Evolutionary conservation across 169 alveolate genomes (phyloP).

Genomic region (Plasmodium sp.): DNA sequence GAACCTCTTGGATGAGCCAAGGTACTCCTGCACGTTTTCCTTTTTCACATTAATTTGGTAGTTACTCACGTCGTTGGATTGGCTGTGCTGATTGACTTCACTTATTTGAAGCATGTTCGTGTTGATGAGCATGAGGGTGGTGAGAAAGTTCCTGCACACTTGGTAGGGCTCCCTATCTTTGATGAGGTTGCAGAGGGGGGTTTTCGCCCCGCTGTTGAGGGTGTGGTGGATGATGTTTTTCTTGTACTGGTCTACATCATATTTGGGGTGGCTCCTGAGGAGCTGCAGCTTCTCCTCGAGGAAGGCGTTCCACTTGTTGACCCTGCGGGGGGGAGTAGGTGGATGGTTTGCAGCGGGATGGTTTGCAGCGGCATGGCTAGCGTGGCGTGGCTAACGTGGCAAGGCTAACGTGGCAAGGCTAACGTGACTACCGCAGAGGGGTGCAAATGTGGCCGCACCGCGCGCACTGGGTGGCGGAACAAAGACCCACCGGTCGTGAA

Average conservation of each 20-base stretch:
- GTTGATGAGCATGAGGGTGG: constrained; percentile 52
- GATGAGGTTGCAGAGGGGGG: constrained; percentile 1
- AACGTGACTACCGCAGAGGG: too few species aligned
- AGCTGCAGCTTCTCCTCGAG: constrained; percentile 28
- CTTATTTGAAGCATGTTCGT: constrained; percentile 16
- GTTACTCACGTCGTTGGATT: constrained; percentile 38
- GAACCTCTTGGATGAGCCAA: neutral
- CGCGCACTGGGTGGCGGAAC: neutral
- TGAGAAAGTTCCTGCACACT: constrained; percentile 47
- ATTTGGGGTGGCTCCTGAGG: constrained; percentile 31
- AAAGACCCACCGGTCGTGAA: constrained; percentile 41
- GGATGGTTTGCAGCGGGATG: neutral
- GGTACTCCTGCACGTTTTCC: constrained; percentile 32
- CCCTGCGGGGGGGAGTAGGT: neutral
- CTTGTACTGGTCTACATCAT: constrained; percentile 47
- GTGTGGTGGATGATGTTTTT: constrained; percentile 33
- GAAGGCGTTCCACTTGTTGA: constrained; percentile 37
- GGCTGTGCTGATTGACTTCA: neutral
- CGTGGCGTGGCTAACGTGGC: too few species aligned
- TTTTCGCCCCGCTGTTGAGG: constrained; percentile 13
- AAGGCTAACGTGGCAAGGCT: too few species aligned
- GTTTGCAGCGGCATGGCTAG: too few species aligned
- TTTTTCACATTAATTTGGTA: constrained; percentile 31
- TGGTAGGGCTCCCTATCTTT: constrained; percentile 23
- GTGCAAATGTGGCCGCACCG: neutral